Percentiles rank a stretch among this genome's conserved stretches.
phyloP scores from a whole-genome alignment of 2,329 filamentous ascomycete species.

The Ilyonectria robusta region DNA sequence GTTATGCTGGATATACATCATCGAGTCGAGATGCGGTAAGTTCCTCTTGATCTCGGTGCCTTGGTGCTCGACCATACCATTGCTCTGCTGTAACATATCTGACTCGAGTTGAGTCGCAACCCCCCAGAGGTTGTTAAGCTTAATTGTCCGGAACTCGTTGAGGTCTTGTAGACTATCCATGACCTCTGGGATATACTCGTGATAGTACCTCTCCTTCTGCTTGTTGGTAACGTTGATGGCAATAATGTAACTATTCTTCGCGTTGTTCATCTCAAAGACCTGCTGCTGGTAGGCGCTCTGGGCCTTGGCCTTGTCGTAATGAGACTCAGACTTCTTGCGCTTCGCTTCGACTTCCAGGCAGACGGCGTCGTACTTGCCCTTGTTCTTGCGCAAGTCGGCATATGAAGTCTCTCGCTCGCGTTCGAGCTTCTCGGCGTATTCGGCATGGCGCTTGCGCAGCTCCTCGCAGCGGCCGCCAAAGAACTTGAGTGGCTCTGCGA shows the following conservation, averaged over 20 bases:
- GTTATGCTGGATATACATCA: conserved; percentile 99
- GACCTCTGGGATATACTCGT: conserved; percentile 95
- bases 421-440: conserved; percentile 90
- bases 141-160: conserved; percentile 87
- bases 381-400: conserved; percentile 88
- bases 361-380: conserved; percentile 91
- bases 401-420: conserved; percentile 90
- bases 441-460: conserved; percentile 88
- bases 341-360: conserved; percentile 96
- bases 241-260: conserved; percentile 98
- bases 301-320: conserved; percentile 95
- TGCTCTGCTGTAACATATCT: conserved; percentile 82
- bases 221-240: conserved; percentile 97
- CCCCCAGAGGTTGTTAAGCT: conserved; percentile 89
- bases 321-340: conserved; percentile 93
- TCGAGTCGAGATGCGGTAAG: conserved; percentile 88
- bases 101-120: conserved; percentile 84
- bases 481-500: conserved; percentile 89
- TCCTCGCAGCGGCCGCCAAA: conserved; percentile 86
- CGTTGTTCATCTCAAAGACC: conserved; percentile 94
- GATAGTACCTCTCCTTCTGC: conserved; percentile 96
- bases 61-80: conserved; percentile 79
- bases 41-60: conserved; percentile 89
- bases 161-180: conserved; percentile 95
- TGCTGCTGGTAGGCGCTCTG: conserved; percentile 94